Conservation (phyloP, 495 filamentous ascomycete species). For the Paragyromitra xinjiangensis region DNA sequence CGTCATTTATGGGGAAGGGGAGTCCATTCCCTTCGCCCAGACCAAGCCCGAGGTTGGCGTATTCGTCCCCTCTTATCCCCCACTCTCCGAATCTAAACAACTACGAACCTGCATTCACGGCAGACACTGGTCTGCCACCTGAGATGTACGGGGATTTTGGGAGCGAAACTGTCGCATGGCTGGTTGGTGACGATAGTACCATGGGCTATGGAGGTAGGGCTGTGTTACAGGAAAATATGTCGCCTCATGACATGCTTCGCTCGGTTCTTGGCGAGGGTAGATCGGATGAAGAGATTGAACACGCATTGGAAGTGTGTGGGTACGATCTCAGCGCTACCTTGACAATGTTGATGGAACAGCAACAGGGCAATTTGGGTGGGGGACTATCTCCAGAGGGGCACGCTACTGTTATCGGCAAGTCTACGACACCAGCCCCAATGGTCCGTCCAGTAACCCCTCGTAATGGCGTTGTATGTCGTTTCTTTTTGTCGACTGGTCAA, state of each 20-base stretch:
- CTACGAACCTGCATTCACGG: conserved; percentile 77
- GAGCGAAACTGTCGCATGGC: conserved; percentile 94
- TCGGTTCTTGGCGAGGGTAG: conserved; percentile 90
- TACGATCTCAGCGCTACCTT: conserved; percentile 94
- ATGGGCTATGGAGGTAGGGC: conserved; percentile 74
- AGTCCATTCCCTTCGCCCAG: conserved; percentile 95
- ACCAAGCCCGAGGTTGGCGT: conserved; percentile 89
- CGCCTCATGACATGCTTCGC: conserved; percentile 95
- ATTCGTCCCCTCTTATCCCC: conserved; percentile 89
- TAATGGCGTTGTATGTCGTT: conserved; percentile 92
- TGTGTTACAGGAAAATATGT: conserved; percentile 81
- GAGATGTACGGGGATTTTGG: conserved; percentile 92
- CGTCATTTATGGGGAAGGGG: conserved; percentile 71
- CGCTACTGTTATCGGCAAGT: conserved; percentile 84
- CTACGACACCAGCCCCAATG: conserved; percentile 69
- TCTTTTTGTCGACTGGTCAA: conserved; percentile 88
- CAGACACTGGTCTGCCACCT: conserved; percentile 70
- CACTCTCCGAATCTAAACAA: conserved; percentile 93
- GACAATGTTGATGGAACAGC: conserved; percentile 74
- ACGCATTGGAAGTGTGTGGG: conserved; percentile 83
- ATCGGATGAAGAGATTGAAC: conserved; percentile 92
- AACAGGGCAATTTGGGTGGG: conserved; percentile 59
- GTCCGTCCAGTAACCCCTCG: conserved; percentile 76
- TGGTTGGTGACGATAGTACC: conserved; percentile 86
- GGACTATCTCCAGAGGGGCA: conserved; percentile 62